Conservation (phyloP, 2,329 filamentous ascomycete species). For the Fusarium algeriense region DNA sequence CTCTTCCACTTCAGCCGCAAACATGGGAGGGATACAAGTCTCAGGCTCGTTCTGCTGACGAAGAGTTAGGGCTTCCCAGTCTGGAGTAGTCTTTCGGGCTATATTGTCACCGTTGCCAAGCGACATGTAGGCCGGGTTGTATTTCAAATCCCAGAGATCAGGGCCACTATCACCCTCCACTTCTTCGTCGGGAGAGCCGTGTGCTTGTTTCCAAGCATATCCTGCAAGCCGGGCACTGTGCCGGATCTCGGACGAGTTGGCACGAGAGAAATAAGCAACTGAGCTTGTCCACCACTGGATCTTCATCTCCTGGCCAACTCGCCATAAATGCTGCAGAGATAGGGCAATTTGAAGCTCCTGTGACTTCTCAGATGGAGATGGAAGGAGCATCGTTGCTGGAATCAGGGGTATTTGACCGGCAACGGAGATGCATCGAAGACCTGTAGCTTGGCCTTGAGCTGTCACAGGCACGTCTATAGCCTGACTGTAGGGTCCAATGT, state of each 20-base stretch:
- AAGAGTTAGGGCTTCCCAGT: constrained; percentile 60
- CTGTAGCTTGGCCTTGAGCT: constrained; percentile 20
- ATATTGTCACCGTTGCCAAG: constrained; percentile 50
- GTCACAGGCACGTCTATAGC: constrained; percentile 70
- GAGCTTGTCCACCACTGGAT: constrained; percentile 81
- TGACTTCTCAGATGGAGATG: constrained; percentile 52
- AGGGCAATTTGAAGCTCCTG: constrained; percentile 74
- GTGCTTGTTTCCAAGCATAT: constrained; percentile 62
- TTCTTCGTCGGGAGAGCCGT: constrained; percentile 58
- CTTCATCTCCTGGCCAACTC: constrained; percentile 78
- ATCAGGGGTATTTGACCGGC: constrained; percentile 93
- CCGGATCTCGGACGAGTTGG: constrained; percentile 46
- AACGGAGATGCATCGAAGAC: constrained; percentile 67
- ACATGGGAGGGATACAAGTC: constrained; percentile 71
- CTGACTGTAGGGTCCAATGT: constrained; percentile 97
- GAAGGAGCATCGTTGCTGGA: constrained; percentile 80
- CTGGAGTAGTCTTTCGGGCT: constrained; percentile 57
- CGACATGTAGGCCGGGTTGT: constrained; percentile 64
- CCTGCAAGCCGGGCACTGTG: constrained; percentile 58
- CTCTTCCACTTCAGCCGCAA: constrained; percentile 79
- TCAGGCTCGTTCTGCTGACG: constrained; percentile 53
- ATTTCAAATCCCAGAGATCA: constrained; percentile 77
- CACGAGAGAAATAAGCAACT: constrained; percentile 76
- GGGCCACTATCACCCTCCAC: constrained; percentile 64
- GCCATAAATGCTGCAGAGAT: constrained; percentile 89